phyloP scores from a whole-genome alignment of 352 stramenopile species.

The Pythium rhizo-oryzae region DNA sequence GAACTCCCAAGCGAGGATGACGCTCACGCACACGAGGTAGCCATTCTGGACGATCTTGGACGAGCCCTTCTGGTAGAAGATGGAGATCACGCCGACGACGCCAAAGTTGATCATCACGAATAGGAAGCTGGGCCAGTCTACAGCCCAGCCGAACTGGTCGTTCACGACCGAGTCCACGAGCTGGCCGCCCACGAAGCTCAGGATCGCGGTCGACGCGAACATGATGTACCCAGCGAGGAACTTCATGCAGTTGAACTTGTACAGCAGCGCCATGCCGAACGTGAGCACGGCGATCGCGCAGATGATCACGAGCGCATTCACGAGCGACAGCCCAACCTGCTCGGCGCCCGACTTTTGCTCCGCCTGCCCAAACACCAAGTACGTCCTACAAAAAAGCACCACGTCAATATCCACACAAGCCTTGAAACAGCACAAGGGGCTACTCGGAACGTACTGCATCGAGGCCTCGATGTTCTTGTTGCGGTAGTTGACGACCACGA shows the following conservation, averaged over 20 bases:
- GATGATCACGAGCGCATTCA: constrained; percentile 92
- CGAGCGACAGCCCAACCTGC: constrained; percentile 65
- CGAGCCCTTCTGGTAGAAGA: constrained; percentile 91
- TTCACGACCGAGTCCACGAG: constrained; percentile 82
- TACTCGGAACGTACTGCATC: constrained; percentile 57
- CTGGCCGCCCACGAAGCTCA: constrained; percentile 88
- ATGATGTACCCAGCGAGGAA: constrained; percentile 88
- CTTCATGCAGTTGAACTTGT: constrained; percentile 91
- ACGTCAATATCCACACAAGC: constrained; percentile 1
- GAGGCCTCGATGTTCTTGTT: constrained; percentile 73
- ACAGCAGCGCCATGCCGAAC: constrained; percentile 89
- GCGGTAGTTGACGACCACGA: constrained; percentile 87
- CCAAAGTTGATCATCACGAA: constrained; percentile 93
- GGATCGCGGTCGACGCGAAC: constrained; percentile 83
- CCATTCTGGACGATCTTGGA: constrained; percentile 90
- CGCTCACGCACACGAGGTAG: constrained; percentile 95
- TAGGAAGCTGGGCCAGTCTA: constrained; percentile 79
- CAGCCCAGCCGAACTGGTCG: constrained; percentile 67
- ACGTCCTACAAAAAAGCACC: constrained; percentile 43
- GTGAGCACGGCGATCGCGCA: constrained; percentile 81
- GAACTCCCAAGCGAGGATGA: constrained; percentile 98
- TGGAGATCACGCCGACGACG: constrained; percentile 86
- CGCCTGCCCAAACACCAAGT: constrained; percentile 79
- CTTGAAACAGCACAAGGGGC: no score
- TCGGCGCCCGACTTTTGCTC: constrained; percentile 38